Percentiles rank a stretch among this genome's conserved stretches.
phyloP scores from a whole-genome alignment of 495 filamentous ascomycete genomes.

The Neurospora sp. region DNA sequence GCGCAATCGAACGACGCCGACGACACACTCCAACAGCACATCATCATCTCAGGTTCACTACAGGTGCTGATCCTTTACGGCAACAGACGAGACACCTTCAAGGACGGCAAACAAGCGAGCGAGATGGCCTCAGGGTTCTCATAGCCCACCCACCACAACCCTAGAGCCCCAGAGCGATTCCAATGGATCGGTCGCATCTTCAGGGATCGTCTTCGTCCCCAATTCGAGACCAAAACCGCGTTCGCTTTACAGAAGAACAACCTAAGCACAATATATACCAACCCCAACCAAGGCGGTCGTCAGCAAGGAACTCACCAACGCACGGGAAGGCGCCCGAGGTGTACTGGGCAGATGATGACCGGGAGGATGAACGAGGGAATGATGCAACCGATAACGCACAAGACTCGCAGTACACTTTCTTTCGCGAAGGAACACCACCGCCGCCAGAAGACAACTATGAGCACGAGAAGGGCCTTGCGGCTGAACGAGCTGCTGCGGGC shows the following conservation, averaged over 20 bases:
- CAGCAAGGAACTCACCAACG: background rate
- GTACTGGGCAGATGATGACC: conserved; percentile 22
- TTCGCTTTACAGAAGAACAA: conserved; percentile 19
- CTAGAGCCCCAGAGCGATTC: background rate
- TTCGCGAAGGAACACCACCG: conserved; percentile 25
- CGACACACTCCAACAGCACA: background rate
- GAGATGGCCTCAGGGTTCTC: conserved; percentile 17
- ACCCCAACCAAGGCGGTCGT: background rate
- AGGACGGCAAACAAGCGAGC: background rate
- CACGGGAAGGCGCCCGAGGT: conserved; percentile 9
- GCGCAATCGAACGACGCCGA: conserved; percentile 4
- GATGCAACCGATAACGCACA: background rate
- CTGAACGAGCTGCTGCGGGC: background rate
- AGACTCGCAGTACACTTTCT: conserved; percentile 22
- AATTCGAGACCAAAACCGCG: conserved; percentile 6
- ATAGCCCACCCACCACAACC: conserved; percentile 3
- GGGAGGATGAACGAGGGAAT: background rate
- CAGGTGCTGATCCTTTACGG: background rate
- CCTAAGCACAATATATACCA: conserved; percentile 4
- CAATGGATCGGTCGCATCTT: conserved; percentile 12
- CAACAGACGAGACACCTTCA: background rate
- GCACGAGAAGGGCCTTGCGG: conserved; percentile 7
- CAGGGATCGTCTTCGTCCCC: conserved; percentile 13
- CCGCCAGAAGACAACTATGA: conserved; percentile 12
- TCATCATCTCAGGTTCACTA: background rate